A percentile compares a stretch with the other conserved stretches of the same genome.
These are phyloP conservation scores for Trametes sanguinea DNA, from an alignment of 768 basidiomycete species.

Conservation along the genomic window DNA sequence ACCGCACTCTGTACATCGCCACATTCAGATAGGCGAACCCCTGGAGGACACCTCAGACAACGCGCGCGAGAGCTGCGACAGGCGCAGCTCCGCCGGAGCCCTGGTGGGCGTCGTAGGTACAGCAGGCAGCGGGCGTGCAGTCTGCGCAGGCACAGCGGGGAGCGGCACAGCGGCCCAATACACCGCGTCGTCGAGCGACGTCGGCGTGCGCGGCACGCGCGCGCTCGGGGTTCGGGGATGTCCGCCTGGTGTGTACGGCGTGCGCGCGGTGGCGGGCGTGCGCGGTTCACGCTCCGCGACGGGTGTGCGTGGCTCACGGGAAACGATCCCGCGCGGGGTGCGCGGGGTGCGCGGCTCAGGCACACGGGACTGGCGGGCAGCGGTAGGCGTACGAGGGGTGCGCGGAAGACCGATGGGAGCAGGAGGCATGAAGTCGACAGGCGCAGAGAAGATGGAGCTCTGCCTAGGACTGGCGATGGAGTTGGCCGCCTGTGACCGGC, in stretches of 20 bases:
- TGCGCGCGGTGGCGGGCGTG: conserved; percentile 6
- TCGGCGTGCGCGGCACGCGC: conserved; percentile 18
- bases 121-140: conserved; percentile 5
- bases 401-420: conserved; percentile 7
- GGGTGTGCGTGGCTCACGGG: conserved; percentile 13
- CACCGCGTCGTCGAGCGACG: conserved; percentile 17
- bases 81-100: conserved; percentile 11
- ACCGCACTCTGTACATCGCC: background rate
- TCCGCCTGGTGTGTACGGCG: conserved; percentile 4
- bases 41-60: conserved; percentile 12
- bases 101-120: conserved; percentile 5
- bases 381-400: conserved; percentile 17
- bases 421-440: background rate
- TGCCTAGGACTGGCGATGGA: background rate
- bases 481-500: conserved; percentile 1
- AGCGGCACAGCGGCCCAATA: conserved; percentile 4
- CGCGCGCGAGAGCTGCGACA: conserved; percentile 16
- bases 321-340: background rate
- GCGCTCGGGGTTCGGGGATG: conserved; percentile 6
- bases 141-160: background rate
- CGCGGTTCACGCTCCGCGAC: background rate
- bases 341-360: conserved; percentile 2
- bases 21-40: background rate
- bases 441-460: conserved; percentile 1
- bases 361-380: conserved; percentile 13